phyloP scores from a whole-genome alignment of 2,329 filamentous ascomycete species.

The Ceratocystiopsis sp. region DNA sequence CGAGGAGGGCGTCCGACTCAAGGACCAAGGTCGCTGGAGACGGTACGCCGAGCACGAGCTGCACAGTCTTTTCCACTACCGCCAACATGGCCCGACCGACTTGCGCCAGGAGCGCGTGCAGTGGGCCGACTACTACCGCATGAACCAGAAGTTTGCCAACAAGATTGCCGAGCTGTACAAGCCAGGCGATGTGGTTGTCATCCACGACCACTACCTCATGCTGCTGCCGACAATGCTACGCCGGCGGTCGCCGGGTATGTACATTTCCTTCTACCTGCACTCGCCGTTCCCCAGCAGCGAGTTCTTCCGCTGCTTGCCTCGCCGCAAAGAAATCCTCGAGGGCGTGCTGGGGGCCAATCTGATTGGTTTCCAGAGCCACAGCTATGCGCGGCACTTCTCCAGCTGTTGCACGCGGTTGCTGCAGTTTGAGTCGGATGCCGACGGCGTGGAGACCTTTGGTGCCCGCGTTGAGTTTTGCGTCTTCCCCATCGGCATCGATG shows the following conservation, averaged over 20 bases:
- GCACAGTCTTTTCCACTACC: slow-evolving; percentile 91
- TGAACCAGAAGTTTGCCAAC: slow-evolving; percentile 87
- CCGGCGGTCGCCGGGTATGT: slow-evolving; percentile 72
- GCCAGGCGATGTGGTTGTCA: slow-evolving; percentile 78
- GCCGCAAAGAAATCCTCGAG: slow-evolving; percentile 77
- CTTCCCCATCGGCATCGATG: slow-evolving; percentile 89
- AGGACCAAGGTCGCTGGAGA: slow-evolving; percentile 74
- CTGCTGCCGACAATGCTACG: slow-evolving; percentile 77
- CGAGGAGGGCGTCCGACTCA: slow-evolving; percentile 53
- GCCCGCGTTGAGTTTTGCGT: slow-evolving; percentile 80
- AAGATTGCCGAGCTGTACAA: slow-evolving; percentile 78
- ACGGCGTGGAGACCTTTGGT: slow-evolving; percentile 78
- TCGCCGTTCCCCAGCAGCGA: slow-evolving; percentile 93
- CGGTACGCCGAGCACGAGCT: slow-evolving; percentile 82
- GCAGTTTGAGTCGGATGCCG: slow-evolving; percentile 72
- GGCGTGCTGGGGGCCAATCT: slow-evolving; percentile 84
- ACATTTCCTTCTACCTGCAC: slow-evolving; percentile 89
- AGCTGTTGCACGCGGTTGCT: slow-evolving; percentile 86
- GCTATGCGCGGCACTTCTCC: slow-evolving; percentile 85
- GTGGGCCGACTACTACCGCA: slow-evolving; percentile 83
- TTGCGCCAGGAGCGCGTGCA: slow-evolving; percentile 64
- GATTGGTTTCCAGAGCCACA: slow-evolving; percentile 89
- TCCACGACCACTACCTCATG: slow-evolving; percentile 90
- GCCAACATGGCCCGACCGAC: slow-evolving; percentile 79
- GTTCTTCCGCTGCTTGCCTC: slow-evolving; percentile 75